phyloP scores from a whole-genome alignment of 306 rosid species.

The Acacia melanoxylon region DNA sequence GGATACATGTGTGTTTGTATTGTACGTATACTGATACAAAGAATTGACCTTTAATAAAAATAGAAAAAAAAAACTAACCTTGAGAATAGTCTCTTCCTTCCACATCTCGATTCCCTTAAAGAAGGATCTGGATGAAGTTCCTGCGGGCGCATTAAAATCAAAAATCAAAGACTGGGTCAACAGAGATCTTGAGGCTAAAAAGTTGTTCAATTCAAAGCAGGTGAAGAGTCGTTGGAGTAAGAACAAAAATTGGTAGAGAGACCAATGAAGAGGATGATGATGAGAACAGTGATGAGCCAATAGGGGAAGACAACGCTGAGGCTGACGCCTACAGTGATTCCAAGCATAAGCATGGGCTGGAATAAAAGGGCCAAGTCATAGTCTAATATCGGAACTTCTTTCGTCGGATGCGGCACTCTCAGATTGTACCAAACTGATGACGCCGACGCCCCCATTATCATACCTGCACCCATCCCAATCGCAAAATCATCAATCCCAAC shows the following conservation, averaged over 20 bases:
- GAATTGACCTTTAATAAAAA: slow-evolving; percentile 28
- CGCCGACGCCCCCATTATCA: slow-evolving; percentile 92
- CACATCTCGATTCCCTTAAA: slow-evolving; percentile 79
- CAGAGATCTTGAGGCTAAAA: not conserved
- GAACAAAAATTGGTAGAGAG: not conserved
- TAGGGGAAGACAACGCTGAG: slow-evolving; percentile 93
- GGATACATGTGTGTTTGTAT: not conserved
- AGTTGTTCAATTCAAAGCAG: not conserved
- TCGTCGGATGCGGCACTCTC: slow-evolving; percentile 88
- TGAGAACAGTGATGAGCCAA: slow-evolving; percentile 93
- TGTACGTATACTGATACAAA: not conserved
- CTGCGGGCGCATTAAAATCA: slow-evolving; percentile 28
- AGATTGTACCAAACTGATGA: slow-evolving; percentile 90
- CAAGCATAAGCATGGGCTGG: slow-evolving; percentile 96
- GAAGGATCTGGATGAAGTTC: slow-evolving; percentile 88
- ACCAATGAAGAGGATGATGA: slow-evolving; percentile 87
- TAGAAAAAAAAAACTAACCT: slow-evolving; percentile 37
- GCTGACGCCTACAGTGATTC: slow-evolving; percentile 82
- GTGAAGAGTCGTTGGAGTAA: not conserved
- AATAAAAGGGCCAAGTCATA: slow-evolving; percentile 82
- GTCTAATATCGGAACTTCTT: slow-evolving; percentile 78
- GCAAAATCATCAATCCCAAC: no score
- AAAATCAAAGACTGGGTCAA: not conserved
- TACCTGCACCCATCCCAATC: slow-evolving; percentile 46
- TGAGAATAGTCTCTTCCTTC: slow-evolving; percentile 78